Percentiles rank a stretch among this genome's conserved stretches.
Evolutionary conservation across 1,284 basidiomycete genomes (phyloP).

Genomic region (Sporisorium exsertum): DNA sequence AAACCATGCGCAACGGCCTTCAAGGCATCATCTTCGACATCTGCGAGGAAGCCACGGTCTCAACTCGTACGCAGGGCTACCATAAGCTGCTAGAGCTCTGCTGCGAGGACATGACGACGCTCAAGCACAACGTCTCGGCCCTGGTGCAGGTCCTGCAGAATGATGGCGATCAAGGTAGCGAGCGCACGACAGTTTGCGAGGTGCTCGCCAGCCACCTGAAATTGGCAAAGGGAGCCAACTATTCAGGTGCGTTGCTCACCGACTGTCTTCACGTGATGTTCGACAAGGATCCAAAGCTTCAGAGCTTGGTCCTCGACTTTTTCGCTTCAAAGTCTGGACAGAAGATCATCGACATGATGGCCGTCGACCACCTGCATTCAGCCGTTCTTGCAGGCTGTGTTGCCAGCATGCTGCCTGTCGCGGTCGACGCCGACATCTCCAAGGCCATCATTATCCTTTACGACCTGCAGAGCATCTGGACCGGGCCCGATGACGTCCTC

Average conservation of each 20-base stretch:
- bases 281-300: not conserved
- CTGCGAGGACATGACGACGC: constrained; percentile 6
- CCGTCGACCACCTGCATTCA: constrained; percentile 7
- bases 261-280: constrained; percentile 20
- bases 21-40: constrained; percentile 19
- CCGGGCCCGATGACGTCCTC: not conserved
- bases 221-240: not conserved
- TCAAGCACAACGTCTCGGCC: constrained; percentile 18
- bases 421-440: not conserved
- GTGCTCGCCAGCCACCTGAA: constrained; percentile 13
- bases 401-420: constrained; percentile 15
- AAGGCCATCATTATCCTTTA: constrained; percentile 10
- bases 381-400: constrained; percentile 14
- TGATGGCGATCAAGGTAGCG: constrained; percentile 3
- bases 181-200: constrained; percentile 8
- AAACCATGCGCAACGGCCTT: constrained; percentile 2
- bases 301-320: constrained; percentile 11
- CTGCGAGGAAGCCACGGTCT: constrained; percentile 9
- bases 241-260: not conserved
- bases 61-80: constrained; percentile 19
- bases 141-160: constrained; percentile 27
- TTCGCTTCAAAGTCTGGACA: not conserved
- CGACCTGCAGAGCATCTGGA: constrained; percentile 29
- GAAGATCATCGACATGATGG: not conserved
- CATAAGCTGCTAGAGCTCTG: constrained; percentile 12